phyloP scores from a whole-genome alignment of 2,329 filamentous ascomycete genomes.

The Aspergillus sp. region DNA sequence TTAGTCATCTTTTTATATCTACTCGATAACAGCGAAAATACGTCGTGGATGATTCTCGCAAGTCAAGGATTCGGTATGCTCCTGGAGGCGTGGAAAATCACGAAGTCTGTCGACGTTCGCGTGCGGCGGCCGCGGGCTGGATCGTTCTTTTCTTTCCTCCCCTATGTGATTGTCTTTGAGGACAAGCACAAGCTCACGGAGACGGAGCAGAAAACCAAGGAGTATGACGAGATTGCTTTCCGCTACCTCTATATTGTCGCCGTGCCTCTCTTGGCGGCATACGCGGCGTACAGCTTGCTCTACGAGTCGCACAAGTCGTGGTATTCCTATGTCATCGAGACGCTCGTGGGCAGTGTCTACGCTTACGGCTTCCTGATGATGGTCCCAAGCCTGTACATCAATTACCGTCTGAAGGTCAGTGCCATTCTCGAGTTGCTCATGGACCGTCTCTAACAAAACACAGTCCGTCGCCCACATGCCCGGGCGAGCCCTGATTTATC shows the following conservation, averaged over 20 bases:
- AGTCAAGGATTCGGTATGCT: slow-evolving; percentile 78
- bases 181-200: slow-evolving; percentile 95
- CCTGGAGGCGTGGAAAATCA: slow-evolving; percentile 87
- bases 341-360: slow-evolving; percentile 90
- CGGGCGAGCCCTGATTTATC: slow-evolving; percentile 91
- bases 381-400: slow-evolving; percentile 96
- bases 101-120: slow-evolving; percentile 84
- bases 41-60: slow-evolving; percentile 97
- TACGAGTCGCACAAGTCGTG: slow-evolving; percentile 96
- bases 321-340: slow-evolving; percentile 94
- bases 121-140: slow-evolving; percentile 59
- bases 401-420: slow-evolving; percentile 81
- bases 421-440: not conserved
- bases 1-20: slow-evolving; percentile 90
- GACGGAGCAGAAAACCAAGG: slow-evolving; percentile 94
- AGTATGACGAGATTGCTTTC: slow-evolving; percentile 97
- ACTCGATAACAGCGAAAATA: slow-evolving; percentile 93
- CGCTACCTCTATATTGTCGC: slow-evolving; percentile 89
- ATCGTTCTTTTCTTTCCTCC: slow-evolving; percentile 63
- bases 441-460: slow-evolving; percentile 8
- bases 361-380: slow-evolving; percentile 99
- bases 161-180: slow-evolving; percentile 76
- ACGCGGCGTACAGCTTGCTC: slow-evolving; percentile 80
- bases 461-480: slow-evolving; percentile 88
- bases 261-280: slow-evolving; percentile 79